Conservation (phyloP, 2,329 filamentous ascomycete genomes). For the Domatiomyces globalis region DNA sequence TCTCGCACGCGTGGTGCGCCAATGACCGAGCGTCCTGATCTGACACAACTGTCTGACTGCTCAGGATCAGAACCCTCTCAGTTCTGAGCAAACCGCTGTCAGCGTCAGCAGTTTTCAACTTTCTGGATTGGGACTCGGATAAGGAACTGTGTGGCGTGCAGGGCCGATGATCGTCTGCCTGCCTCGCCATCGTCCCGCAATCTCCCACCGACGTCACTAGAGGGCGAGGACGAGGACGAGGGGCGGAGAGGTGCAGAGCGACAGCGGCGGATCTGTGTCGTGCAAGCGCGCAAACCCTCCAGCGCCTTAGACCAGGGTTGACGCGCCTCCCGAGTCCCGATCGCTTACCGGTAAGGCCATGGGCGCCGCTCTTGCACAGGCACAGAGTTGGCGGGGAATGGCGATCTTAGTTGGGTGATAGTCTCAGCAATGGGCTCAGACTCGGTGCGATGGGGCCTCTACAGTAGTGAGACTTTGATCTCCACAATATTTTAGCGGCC, state of each 20-base stretch:
- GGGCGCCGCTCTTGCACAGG: background rate
- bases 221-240: background rate
- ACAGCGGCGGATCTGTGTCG: no score
- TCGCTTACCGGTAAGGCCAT: background rate
- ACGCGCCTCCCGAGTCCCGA: background rate
- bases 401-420: constrained; percentile 17
- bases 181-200: background rate
- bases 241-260: no score
- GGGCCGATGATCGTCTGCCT: background rate
- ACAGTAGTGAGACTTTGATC: constrained; percentile 12
- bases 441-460: background rate
- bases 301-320: background rate
- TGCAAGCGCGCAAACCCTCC: background rate
- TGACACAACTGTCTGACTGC: background rate
- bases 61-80: background rate
- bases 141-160: background rate
- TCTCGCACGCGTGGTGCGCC: background rate
- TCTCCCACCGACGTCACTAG: background rate
- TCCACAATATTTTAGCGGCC: constrained; percentile 11
- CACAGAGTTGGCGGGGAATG: constrained; percentile 3
- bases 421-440: constrained; percentile 15
- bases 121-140: background rate
- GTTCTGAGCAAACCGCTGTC: background rate
- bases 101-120: background rate
- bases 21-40: background rate